phyloP scores from a whole-genome alignment of 352 stramenopile species.

The Phytophthora tubulina region DNA sequence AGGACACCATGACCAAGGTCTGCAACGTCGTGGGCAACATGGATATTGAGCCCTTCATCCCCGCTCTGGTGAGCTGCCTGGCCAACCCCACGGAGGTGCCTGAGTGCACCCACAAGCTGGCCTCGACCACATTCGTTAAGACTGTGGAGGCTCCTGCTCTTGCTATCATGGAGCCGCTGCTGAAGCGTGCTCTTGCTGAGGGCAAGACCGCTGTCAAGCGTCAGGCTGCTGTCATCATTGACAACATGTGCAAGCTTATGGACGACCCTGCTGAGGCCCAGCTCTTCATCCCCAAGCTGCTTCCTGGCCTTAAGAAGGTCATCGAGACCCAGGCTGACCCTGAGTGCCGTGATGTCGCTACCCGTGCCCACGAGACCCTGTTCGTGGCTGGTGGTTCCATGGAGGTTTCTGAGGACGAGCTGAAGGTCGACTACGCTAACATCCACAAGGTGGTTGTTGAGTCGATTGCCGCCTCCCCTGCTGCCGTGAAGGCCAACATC shows the following conservation, averaged over 20 bases:
- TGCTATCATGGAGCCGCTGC: slow-evolving; percentile 97
- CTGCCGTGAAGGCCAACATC: slow-evolving; percentile 88
- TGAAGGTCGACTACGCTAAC: slow-evolving; percentile 93
- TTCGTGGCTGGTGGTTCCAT: slow-evolving; percentile 94
- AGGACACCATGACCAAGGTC: slow-evolving; percentile 94
- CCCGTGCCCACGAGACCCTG: slow-evolving; percentile 94
- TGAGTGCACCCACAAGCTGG: slow-evolving; percentile 99
- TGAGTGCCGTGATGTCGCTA: slow-evolving; percentile 96
- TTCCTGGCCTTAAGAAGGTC: slow-evolving; percentile 97
- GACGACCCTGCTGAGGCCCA: slow-evolving; percentile 97
- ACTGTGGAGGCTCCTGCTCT: slow-evolving; percentile 96
- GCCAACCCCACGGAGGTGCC: slow-evolving; percentile 97
- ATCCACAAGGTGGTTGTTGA: slow-evolving; percentile 81
- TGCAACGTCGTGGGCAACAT: slow-evolving; percentile 98
- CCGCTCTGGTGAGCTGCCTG: slow-evolving; percentile 96
- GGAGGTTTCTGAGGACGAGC: slow-evolving; percentile 91
- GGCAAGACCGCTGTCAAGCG: slow-evolving; percentile 97
- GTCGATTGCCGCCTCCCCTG: slow-evolving; percentile 80
- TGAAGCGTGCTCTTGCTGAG: slow-evolving; percentile 96
- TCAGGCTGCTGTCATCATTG: slow-evolving; percentile 98
- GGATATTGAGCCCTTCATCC: slow-evolving; percentile 99
- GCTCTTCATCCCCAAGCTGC: slow-evolving; percentile 97
- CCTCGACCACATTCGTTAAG: slow-evolving; percentile 99
- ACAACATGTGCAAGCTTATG: slow-evolving; percentile 99
- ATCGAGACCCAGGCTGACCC: slow-evolving; percentile 96